Evolutionary conservation across 202 grass and related monocot species (phyloP).

Genomic region (Eragrostis tef): DNA sequence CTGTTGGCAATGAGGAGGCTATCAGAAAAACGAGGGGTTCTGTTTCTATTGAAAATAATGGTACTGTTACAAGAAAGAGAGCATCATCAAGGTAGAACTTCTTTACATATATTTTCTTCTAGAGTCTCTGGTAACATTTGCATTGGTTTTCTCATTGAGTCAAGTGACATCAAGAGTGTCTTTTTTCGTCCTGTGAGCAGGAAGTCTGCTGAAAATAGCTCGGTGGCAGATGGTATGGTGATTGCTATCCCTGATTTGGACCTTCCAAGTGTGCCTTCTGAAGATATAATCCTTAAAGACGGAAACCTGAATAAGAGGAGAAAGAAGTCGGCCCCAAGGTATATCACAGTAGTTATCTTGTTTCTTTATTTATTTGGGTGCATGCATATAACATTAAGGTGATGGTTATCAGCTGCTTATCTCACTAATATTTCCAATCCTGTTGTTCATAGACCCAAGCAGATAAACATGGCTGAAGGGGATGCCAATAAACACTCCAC

Average conservation of each 20-base stretch:
- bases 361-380: background rate
- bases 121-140: slow-evolving; percentile 15
- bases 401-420: background rate
- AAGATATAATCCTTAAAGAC: slow-evolving; percentile 36
- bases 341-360: background rate
- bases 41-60: slow-evolving; percentile 26
- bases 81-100: slow-evolving; percentile 47
- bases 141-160: slow-evolving; percentile 1
- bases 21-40: slow-evolving; percentile 13
- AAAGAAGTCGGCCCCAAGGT: slow-evolving; percentile 50
- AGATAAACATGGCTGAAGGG: slow-evolving; percentile 37
- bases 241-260: slow-evolving; percentile 28
- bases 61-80: slow-evolving; percentile 23
- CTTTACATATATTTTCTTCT: background rate
- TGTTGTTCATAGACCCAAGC: slow-evolving; percentile 50
- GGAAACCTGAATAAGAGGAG: slow-evolving; percentile 32
- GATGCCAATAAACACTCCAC: slow-evolving; percentile 39
- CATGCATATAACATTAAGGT: background rate
- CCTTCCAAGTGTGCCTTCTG: slow-evolving; percentile 35
- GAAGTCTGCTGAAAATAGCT: slow-evolving; percentile 52
- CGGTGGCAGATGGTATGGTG: slow-evolving; percentile 24
- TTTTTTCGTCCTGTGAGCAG: slow-evolving; percentile 21
- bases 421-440: background rate
- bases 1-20: background rate
- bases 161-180: background rate